phyloP scores from a whole-genome alignment of 805 yeast species.

The Yarrowia sp. region DNA sequence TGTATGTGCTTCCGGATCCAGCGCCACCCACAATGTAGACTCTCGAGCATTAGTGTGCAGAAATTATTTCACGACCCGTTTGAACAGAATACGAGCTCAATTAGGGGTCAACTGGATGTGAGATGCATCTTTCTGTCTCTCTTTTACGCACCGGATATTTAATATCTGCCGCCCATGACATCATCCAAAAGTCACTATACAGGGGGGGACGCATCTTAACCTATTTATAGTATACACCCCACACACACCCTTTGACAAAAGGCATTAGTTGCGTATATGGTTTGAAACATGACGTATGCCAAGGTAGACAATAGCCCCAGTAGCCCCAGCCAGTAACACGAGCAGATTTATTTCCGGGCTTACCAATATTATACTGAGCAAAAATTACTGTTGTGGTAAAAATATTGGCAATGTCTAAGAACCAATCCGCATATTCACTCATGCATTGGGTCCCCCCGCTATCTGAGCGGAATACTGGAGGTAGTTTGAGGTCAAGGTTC shows the following conservation, averaged over 20 bases:
- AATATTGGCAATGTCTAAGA: background rate
- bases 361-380: background rate
- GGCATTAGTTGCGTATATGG: background rate
- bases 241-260: background rate
- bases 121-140: background rate
- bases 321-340: background rate
- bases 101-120: background rate
- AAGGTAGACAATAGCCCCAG: background rate
- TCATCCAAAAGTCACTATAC: background rate
- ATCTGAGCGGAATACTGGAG: background rate
- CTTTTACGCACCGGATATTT: background rate
- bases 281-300: constrained; percentile 18
- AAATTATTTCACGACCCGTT: background rate
- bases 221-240: background rate
- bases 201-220: background rate
- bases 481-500: background rate
- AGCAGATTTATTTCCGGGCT: background rate
- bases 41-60: background rate
- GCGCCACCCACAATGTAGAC: background rate
- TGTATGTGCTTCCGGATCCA: background rate
- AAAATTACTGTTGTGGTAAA: background rate
- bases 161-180: background rate
- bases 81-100: background rate
- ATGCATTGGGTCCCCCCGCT: background rate
- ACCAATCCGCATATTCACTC: background rate